Conservation (phyloP, 2,329 filamentous ascomycete genomes). For the Hymenoscyphus fructigenus region DNA sequence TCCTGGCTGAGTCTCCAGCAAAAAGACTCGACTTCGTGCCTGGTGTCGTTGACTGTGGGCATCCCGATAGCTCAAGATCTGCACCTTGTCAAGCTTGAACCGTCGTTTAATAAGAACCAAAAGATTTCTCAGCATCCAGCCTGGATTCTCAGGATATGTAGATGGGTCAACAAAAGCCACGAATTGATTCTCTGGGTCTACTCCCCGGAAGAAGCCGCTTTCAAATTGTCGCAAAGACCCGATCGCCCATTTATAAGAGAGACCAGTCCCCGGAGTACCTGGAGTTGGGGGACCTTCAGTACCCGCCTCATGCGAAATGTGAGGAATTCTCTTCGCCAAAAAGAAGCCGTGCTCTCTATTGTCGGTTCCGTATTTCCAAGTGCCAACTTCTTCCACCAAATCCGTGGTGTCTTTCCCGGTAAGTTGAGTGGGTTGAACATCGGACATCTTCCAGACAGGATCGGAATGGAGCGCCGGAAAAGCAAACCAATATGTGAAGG, state of each 20-base stretch:
- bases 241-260: constrained; percentile 73
- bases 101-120: constrained; percentile 80
- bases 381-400: constrained; percentile 79
- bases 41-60: constrained; percentile 74
- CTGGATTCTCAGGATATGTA: constrained; percentile 81
- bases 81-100: constrained; percentile 73
- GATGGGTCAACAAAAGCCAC: constrained; percentile 91
- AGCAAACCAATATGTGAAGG: constrained; percentile 97
- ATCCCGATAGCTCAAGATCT: constrained; percentile 89
- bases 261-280: constrained; percentile 50
- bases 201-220: constrained; percentile 77
- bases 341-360: constrained; percentile 91
- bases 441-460: constrained; percentile 71
- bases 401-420: constrained; percentile 69
- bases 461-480: constrained; percentile 92
- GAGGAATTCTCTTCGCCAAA: constrained; percentile 73
- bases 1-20: constrained; percentile 36
- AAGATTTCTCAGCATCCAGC: constrained; percentile 90
- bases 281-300: constrained; percentile 43
- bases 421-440: constrained; percentile 53
- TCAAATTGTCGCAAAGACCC: constrained; percentile 77
- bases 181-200: constrained; percentile 72
- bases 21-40: constrained; percentile 75
- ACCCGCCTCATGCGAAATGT: constrained; percentile 28
- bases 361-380: constrained; percentile 83